Conservation (phyloP, 2,329 filamentous ascomycete species). For the Aspergillus sp. region DNA sequence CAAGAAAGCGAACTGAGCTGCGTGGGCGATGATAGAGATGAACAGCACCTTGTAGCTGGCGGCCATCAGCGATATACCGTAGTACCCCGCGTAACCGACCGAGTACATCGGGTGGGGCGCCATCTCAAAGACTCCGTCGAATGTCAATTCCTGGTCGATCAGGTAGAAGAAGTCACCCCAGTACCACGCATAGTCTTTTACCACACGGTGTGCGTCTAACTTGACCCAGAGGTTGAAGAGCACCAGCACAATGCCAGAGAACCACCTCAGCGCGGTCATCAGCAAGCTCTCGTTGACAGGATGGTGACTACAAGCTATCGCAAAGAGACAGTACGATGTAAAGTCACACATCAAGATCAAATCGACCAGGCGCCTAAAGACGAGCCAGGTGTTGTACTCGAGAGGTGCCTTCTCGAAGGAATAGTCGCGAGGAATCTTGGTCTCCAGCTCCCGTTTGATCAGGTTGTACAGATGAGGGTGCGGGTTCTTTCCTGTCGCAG, state of each 20-base stretch:
- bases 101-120: constrained; percentile 99
- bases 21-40: constrained; percentile 93
- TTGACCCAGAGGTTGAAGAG: constrained; percentile 99
- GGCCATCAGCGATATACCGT: constrained; percentile 96
- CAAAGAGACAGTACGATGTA: constrained; percentile 93
- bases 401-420: constrained; percentile 87
- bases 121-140: constrained; percentile 99
- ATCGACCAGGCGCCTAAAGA: constrained; percentile 93
- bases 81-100: constrained; percentile 95
- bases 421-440: constrained; percentile 93
- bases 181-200: constrained; percentile 99
- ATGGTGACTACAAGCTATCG: constrained; percentile 77
- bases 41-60: constrained; percentile 97
- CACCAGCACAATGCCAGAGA: constrained; percentile 72
- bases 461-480: constrained; percentile 78
- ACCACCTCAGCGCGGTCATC: constrained; percentile 74
- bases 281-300: constrained; percentile 69
- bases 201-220: constrained; percentile 92
- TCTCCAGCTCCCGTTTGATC: constrained; percentile 85
- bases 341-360: constrained; percentile 99
- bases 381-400: constrained; percentile 98
- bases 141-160: constrained; percentile 95
- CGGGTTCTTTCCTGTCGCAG: constrained; percentile 75
- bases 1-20: constrained; percentile 91
- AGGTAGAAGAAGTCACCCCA: constrained; percentile 99